Base-by-base conservation (phyloP, 2,329 filamentous ascomycete genomes). In the Calycina marina region DNA sequence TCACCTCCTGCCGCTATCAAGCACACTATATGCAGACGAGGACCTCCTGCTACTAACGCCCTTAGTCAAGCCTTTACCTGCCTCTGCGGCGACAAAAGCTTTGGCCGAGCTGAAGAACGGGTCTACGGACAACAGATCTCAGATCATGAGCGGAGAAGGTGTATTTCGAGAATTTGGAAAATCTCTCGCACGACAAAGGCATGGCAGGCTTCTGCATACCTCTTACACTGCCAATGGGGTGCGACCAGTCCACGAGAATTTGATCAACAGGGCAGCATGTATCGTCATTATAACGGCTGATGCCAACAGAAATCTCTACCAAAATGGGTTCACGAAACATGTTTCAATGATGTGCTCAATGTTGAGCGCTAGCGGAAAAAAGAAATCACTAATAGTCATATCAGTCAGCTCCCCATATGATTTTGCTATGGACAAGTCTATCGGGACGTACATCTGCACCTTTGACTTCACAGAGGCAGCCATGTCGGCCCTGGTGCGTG, bases 401-500 rank as follows among this genome's bases (percentile, higher is more conserved):
- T 81, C 88, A 1, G 86, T 93, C 44, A 93, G 85, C 56, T 94
- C 86, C 1, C 88, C 88, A 0, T 96, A 94, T 54, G 88, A 96
- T 54, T 96, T 96, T 53, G 85, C 84, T 27, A 85, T 88, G 69
- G 88, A 96, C 49, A 78, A 79, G 42, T 75, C 75, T 1, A 88
- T 96, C 25, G 81, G 82, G 4, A 93, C 86, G 1, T 94, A 94
- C 48, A 69, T 96, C 25, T 94, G 88, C 60, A 93, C 86, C 0
- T 94, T 92, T 54, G 86, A 94, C 57, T 94, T 93, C 49, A 94
- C 88, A 1, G 88, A 94, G 47, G 88, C 81, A 5, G 85, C 88
- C 12, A 72, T 94, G 59, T 76, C 79, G 39, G 82, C 85, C 1
- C 61, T 93, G 4, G 83, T 92, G 12, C 76, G 83, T 37, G 79